These are phyloP conservation scores for Sphaerulina musiva DNA, from an alignment of 2,329 filamentous ascomycete genomes.

Conservation along the genomic window DNA sequence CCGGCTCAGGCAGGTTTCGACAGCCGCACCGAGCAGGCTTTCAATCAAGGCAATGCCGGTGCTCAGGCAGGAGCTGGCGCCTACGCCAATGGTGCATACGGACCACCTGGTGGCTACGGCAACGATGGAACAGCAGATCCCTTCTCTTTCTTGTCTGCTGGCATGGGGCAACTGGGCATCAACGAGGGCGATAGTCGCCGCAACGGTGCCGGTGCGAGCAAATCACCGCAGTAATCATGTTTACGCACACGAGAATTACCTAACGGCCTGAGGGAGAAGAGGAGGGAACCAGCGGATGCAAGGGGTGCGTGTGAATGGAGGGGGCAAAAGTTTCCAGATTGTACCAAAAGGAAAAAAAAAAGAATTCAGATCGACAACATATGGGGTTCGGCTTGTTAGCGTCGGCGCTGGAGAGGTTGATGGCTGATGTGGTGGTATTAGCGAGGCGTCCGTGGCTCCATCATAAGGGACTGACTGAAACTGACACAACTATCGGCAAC, in stretches of 20 bases:
- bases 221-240: slow-evolving; percentile 31
- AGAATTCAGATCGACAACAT: slow-evolving; percentile 23
- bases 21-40: slow-evolving; percentile 89
- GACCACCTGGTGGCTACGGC: slow-evolving; percentile 36
- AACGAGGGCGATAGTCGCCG: slow-evolving; percentile 47
- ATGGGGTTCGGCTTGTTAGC: slow-evolving; percentile 26
- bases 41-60: slow-evolving; percentile 67
- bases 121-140: slow-evolving; percentile 61
- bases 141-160: slow-evolving; percentile 70
- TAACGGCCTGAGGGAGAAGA: no score
- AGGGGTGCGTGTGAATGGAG: no score
- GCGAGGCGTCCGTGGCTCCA: slow-evolving; percentile 22
- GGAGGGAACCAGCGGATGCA: not conserved
- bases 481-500: slow-evolving; percentile 9
- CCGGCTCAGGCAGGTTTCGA: slow-evolving; percentile 72
- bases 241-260: not conserved
- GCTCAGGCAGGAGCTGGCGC: slow-evolving; percentile 58
- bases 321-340: slow-evolving; percentile 13
- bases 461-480: slow-evolving; percentile 18
- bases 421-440: slow-evolving; percentile 16
- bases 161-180: slow-evolving; percentile 66
- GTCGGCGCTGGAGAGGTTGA: slow-evolving; percentile 23
- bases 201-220: slow-evolving; percentile 34
- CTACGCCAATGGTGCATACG: slow-evolving; percentile 57
- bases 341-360: slow-evolving; percentile 15